Conservation (phyloP, 257 asterid species). For the Forsythia suspensa region DNA sequence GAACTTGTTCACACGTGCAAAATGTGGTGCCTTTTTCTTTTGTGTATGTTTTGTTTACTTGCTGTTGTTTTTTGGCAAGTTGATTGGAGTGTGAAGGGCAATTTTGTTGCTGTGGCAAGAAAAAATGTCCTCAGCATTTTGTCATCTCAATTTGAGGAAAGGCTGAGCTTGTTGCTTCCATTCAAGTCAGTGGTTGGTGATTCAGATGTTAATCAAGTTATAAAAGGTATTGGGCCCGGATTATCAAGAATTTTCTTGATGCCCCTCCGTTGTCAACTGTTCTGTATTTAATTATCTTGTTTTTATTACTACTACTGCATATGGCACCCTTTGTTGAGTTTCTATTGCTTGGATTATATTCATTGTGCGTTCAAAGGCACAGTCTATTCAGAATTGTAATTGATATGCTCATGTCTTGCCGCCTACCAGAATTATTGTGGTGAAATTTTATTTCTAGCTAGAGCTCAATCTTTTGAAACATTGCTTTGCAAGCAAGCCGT, state of each 20-base stretch:
- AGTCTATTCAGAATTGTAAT: conserved; percentile 10
- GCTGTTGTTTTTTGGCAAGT: conserved; percentile 45
- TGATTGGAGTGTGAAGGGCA: conserved; percentile 78
- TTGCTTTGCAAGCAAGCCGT: conserved; percentile 16
- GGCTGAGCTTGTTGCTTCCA: conserved; percentile 45
- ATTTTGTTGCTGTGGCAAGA: conserved; percentile 69
- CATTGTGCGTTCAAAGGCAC: conserved; percentile 6
- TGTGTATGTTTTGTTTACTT: conserved; percentile 13
- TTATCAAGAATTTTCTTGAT: background rate
- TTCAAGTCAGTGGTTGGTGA: conserved; percentile 58
- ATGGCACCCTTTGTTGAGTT: conserved; percentile 8
- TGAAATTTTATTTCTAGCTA: background rate
- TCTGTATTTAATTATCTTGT: background rate
- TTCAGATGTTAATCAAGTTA: conserved; percentile 44
- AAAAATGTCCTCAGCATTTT: conserved; percentile 61
- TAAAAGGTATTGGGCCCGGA: conserved; percentile 39
- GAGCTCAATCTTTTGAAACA: conserved; percentile 22
- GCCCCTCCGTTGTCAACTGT: background rate
- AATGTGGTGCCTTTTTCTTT: conserved; percentile 4
- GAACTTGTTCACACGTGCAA: background rate
- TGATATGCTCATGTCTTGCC: background rate
- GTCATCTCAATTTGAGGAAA: conserved; percentile 61
- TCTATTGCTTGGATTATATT: conserved; percentile 9
- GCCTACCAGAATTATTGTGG: background rate
- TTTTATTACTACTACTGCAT: conserved; percentile 15